Conservation (phyloP, 352 stramenopile genomes). For the Phytophthora syringae region DNA sequence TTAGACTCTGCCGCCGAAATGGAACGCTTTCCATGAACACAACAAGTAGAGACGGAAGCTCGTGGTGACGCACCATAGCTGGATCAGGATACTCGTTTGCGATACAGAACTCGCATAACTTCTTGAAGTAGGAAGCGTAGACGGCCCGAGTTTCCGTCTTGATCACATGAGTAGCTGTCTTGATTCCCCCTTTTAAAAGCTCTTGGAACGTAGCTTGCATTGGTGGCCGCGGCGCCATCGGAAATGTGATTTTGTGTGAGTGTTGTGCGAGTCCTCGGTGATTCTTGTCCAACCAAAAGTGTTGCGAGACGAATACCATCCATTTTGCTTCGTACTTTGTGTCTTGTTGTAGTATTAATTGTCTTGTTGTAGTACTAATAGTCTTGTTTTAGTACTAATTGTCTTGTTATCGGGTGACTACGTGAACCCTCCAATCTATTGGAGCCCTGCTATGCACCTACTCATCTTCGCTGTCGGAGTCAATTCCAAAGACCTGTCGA, state of each 20-base stretch:
- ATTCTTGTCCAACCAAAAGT: neutral
- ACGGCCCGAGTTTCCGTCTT: conserved; percentile 13
- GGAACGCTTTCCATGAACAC: conserved; percentile 17
- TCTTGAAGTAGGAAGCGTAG: conserved; percentile 17
- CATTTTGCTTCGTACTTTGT: conserved; percentile 2
- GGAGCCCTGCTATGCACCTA: conserved; percentile 1
- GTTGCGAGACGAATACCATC: neutral
- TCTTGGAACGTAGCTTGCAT: conserved; percentile 6
- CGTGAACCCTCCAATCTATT: too few relatives aligned
- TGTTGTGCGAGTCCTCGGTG: neutral
- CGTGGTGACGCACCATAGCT: neutral
- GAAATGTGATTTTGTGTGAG: too few relatives aligned
- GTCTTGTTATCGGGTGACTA: neutral
- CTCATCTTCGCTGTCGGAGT: conserved; percentile 8
- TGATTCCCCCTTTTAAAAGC: conserved; percentile 7
- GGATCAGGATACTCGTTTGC: conserved; percentile 17
- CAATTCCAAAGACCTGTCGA: neutral
- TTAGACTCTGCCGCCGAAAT: neutral
- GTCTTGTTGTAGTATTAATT: conserved; percentile 1
- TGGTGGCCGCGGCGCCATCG: neutral
- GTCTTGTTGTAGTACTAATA: conserved; percentile 2
- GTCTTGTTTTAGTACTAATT: neutral
- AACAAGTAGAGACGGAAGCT: conserved; percentile 8
- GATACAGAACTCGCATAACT: conserved; percentile 15
- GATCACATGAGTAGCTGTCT: conserved; percentile 6